Evolutionary conservation across 805 yeast genomes (phyloP), one percentile per base, ranked within the genome.

Genomic region (Pichia thaimueangensis): DNA sequence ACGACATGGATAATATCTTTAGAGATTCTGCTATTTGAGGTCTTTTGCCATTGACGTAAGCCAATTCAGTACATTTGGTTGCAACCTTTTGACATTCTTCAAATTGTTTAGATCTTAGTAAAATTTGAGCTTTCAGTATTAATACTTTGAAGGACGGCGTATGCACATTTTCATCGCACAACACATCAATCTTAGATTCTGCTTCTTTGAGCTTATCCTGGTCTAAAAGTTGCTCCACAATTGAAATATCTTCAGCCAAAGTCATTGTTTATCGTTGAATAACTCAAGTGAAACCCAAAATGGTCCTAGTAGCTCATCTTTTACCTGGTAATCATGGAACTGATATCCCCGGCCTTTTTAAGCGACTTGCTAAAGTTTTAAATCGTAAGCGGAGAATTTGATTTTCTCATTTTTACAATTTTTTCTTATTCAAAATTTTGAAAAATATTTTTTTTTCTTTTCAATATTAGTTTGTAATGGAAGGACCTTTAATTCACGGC

Each of bases 41-140:
- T 38, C 76, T 56, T 43, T 67, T 73, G 0, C 77, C 77, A 29
- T 71, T 56, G 6, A 58, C 60, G 31, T 65, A 62, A 1, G 82
- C 81, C 24, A 71, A 50, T 1, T 23, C 33, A 6, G 55, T 41
- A 0, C 83, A 80, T 25, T 61, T 58, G 5, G 63, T 50, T 25
- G 77, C 67, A 51, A 71, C 74, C 3, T 62, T 59, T 37, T 71
- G 59, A 3, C 85, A 78, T 19, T 57, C 58, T 34, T 73, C 76
- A 59, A 67, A 70, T 42, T 72, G 65, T 43, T 67, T 61, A 35
- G 69, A 51, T 50, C 76, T 71, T 47, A 72, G 72, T 48, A 72
- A 62, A 5, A 73, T 68, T 15, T 69, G 72, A 11, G 82, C 65
- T 45, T 79, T 58, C 47, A 78, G 69, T 3, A 74, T 44, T 16